Evolutionary conservation across 2,329 filamentous ascomycete genomes (phyloP), one percentile per base, ranked within the genome.

Genomic region (Cryphonectria nitschkei): DNA sequence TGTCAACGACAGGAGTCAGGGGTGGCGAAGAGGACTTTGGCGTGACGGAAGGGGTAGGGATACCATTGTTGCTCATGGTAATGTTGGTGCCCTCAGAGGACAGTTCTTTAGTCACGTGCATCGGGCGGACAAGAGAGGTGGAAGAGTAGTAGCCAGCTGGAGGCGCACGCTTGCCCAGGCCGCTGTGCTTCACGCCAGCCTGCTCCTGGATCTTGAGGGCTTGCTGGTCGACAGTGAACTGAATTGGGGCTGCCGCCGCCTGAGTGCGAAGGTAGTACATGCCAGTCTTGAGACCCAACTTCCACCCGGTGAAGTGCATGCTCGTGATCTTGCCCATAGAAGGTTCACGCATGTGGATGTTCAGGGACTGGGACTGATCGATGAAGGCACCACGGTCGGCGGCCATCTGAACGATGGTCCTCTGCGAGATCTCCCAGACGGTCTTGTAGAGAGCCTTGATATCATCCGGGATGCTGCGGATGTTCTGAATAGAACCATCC

Each of bases 251-350:
- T 26, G 95, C 95, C 50, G 96, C 96, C 74, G 96, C 96, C 90
- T 97, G 96, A 64, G 96, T 99, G 78, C 96, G 94, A 77, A 99
- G 91, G 84, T 99, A 99, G 90, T 99, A 99, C 96, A 99, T 98
- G 86, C 96, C 96, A 50, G 96, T 99, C 92, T 99, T 99, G 76
- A 99, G 89, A 79, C 96, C 96, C 75, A 98, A 91, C 88, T 98
- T 99, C 96, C 96, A 99, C 77, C 96, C 96, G 65, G 96, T 89
- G 80, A 99, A 99, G 86, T 99, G 96, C 96, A 99, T 99, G 82
- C 92, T 96, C 72, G 96, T 99, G 82, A 99, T 97, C 89, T 99
- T 99, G 84, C 96, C 96, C 95, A 99, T 98, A 67, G 95, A 97
- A 58, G 96, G 96, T 79, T 98, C 95, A 83, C 97, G 97, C 92